Evolutionary conservation across 2,329 filamentous ascomycete genomes (phyloP).

Genomic region (Penicillium rolfsii): DNA sequence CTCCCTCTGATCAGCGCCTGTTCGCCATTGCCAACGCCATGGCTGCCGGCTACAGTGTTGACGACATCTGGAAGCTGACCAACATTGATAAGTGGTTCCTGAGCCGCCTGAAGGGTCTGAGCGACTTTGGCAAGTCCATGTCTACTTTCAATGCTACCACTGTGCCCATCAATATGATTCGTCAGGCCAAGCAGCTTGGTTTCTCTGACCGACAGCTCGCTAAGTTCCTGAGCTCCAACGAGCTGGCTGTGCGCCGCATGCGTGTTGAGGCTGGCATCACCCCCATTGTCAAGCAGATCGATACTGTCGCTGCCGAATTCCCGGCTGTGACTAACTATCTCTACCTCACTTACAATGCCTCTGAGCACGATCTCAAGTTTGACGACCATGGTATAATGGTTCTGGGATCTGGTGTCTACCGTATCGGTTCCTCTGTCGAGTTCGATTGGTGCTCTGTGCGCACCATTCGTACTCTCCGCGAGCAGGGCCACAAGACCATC

Average conservation of each 20-base stretch:
- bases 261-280: conserved; percentile 84
- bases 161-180: conserved; percentile 67
- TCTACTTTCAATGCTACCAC: conserved; percentile 68
- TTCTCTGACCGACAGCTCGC: conserved; percentile 94
- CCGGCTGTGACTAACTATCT: conserved; percentile 94
- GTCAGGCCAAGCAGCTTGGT: conserved; percentile 87
- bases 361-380: conserved; percentile 80
- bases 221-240: conserved; percentile 92
- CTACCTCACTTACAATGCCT: conserved; percentile 93
- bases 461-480: conserved; percentile 85
- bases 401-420: conserved; percentile 91
- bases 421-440: conserved; percentile 96
- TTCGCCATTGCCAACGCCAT: conserved; percentile 99
- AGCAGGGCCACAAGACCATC: conserved; percentile 85
- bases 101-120: conserved; percentile 85
- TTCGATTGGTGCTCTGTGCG: conserved; percentile 99
- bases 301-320: conserved; percentile 97
- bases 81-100: conserved; percentile 99
- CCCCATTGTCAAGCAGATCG: conserved; percentile 95
- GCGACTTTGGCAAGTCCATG: conserved; percentile 84
- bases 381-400: conserved; percentile 95
- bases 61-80: conserved; percentile 98
- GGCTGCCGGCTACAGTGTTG: conserved; percentile 88
- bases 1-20: conserved; percentile 92
- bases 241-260: conserved; percentile 81